Conservation (phyloP, 352 stramenopile genomes). For the Aphanomyces invadans region DNA sequence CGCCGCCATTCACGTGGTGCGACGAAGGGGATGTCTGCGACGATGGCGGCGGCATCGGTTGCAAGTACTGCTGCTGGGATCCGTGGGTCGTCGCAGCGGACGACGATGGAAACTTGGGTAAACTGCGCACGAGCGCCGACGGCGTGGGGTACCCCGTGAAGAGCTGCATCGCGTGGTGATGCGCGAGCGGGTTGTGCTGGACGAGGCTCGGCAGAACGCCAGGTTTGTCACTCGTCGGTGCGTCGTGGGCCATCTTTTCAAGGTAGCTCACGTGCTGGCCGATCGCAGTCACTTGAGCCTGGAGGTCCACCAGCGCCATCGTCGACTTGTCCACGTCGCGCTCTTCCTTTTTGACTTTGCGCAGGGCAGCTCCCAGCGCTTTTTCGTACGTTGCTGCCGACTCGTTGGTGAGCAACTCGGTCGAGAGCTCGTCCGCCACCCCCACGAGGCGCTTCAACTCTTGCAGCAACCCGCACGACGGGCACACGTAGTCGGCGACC, state of each 20-base stretch:
- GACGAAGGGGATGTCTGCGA: background rate
- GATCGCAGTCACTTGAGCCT: conserved; percentile 29
- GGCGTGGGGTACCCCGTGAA: background rate
- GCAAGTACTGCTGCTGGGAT: background rate
- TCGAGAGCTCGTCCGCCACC: conserved; percentile 43
- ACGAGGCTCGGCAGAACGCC: conserved; percentile 30
- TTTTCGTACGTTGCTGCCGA: conserved; percentile 77
- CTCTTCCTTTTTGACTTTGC: conserved; percentile 79
- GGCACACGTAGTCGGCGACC: conserved; percentile 93
- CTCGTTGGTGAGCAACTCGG: conserved; percentile 71
- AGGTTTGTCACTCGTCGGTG: conserved; percentile 59
- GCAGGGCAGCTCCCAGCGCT: conserved; percentile 53
- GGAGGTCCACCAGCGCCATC: conserved; percentile 67
- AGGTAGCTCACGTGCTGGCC: conserved; percentile 74
- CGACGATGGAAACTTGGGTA: background rate
- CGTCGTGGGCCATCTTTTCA: conserved; percentile 24
- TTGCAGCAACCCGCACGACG: conserved; percentile 89
- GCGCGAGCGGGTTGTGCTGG: conserved; percentile 13
- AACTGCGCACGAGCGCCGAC: background rate
- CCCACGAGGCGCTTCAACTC: conserved; percentile 65
- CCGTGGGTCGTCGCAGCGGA: background rate
- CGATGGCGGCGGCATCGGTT: background rate
- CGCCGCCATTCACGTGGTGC: background rate
- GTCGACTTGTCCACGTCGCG: conserved; percentile 70
- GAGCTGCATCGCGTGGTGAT: conserved; percentile 1